Base-by-base conservation (phyloP, 2,329 filamentous ascomycete genomes). In the Nigrograna mackinnonii region DNA sequence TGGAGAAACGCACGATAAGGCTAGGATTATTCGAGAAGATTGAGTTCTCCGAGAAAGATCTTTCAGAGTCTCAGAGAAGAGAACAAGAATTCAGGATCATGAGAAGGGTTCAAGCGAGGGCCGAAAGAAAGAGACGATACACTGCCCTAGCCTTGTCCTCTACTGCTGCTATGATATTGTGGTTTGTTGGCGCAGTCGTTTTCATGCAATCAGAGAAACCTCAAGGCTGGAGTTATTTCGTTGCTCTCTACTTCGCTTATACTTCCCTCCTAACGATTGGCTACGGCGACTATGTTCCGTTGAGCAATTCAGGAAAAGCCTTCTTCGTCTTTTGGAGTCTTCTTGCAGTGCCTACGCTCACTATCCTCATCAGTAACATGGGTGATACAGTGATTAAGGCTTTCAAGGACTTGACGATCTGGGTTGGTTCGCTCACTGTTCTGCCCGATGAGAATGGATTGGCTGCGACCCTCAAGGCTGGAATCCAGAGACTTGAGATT, bases 251-350 rank as follows among this genome's bases (percentile, higher is more conserved):
- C 54, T 81, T 80, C 52, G 65, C 75, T 4, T 82, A 78, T 50
- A 73, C 71, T 0, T 73, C 71, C 4, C 70, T 82, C 9, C 55
- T 79, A 19, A 81, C 79, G 0, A 79, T 82, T 33, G 78, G 79
- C 2, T 82, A 81, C 47, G 78, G 79, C 20, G 77, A 80, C 48
- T 64, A 71, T 17, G 61, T 64, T 2, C 74, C 72, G 0, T 59
- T 64, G 12, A 74, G 70, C 37, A 80, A 79, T 47, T 69, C 74
- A 11, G 76, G 76, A 6, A 78, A 75, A 51, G 69, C 76, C 2
- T 80, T 81, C 50, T 81, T 80, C 52, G 76, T 82, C 1, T 73
- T 81, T 46, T 82, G 79, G 79, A 76, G 74, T 12, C 57, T 81
- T 4, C 62, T 81, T 6, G 78, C 78, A 0, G 71, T 81, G 0